A percentile compares a stretch with the other conserved stretches of the same genome.
phyloP scores from a whole-genome alignment of 2,329 filamentous ascomycete species.

The Neocucurbitaria cava region DNA sequence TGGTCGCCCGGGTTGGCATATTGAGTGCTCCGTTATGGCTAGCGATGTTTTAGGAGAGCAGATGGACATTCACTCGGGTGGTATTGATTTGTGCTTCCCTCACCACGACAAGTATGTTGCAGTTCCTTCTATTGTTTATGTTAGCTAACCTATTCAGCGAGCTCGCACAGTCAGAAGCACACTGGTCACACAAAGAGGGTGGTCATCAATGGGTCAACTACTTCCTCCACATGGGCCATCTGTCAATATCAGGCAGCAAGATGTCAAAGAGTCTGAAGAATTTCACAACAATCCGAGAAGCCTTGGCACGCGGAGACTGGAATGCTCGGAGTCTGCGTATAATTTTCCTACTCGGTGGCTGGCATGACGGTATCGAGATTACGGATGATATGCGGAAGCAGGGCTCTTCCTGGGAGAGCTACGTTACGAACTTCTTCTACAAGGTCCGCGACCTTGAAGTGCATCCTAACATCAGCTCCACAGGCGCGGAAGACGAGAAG shows the following conservation, averaged over 20 bases:
- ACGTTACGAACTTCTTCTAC: slow-evolving; percentile 74
- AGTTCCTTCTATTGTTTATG: neutral
- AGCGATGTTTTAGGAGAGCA: slow-evolving; percentile 82
- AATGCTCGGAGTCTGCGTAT: slow-evolving; percentile 81
- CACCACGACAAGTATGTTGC: slow-evolving; percentile 66
- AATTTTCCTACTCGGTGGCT: slow-evolving; percentile 85
- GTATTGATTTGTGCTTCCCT: slow-evolving; percentile 90
- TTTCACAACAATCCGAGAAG: slow-evolving; percentile 90
- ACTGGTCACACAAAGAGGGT: slow-evolving; percentile 61
- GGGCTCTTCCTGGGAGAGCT: slow-evolving; percentile 80
- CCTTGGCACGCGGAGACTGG: slow-evolving; percentile 72
- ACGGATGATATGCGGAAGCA: slow-evolving; percentile 80
- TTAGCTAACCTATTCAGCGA: slow-evolving; percentile 55
- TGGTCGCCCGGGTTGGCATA: slow-evolving; percentile 93
- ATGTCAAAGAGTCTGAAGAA: slow-evolving; percentile 98
- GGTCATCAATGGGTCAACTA: slow-evolving; percentile 86
- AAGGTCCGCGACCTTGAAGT: slow-evolving; percentile 61
- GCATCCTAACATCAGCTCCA: slow-evolving; percentile 39
- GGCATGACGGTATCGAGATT: slow-evolving; percentile 92
- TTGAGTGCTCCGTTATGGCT: slow-evolving; percentile 96
- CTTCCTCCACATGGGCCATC: slow-evolving; percentile 93
- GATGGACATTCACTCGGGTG: slow-evolving; percentile 93
- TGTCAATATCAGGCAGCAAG: slow-evolving; percentile 87
- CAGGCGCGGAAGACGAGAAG: slow-evolving; percentile 47
- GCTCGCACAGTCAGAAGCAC: slow-evolving; percentile 88